Base-by-base conservation (phyloP, 257 asterid species). In the Solanum pinnatisectum region DNA sequence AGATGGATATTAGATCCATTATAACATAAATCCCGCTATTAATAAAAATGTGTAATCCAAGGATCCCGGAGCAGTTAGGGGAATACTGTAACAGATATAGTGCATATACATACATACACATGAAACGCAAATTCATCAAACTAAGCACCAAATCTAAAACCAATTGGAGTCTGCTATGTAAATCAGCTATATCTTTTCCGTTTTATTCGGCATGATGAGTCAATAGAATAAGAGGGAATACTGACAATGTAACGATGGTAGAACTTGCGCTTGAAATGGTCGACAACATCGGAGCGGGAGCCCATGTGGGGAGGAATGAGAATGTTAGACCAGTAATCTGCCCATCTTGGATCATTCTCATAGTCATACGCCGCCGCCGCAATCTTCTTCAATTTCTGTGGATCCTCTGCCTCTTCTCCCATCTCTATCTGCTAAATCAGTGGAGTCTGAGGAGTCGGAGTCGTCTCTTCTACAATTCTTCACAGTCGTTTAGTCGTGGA, bases 261-360 rank as follows among this genome's bases (percentile, higher is more conserved):
- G 95, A 96, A 96, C 92, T 96, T 96, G 91, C 91, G 97, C 93
- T 96, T 95, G 96, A 92, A 96, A 94, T 95, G 98, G 25, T 90
- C 81, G 87, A 92, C 96, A 91, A 95, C 98, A 88, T 95, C 98
- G 91, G 87, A 88, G 84, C 98, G 96, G 88, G 98, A 93, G 68
- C 94, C 95, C 96, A 96, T 91, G 88, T 93, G 94, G 0, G 98
- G 99, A 46, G 99, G 99, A 84, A 96, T 95, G 49, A 96, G 96
- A 52, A 96, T 94, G 90, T 96, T 95, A 83, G 98, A 95, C 98
- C 99, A 96, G 89, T 96, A 96, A 52, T 93, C 98, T 22, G 98
- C 94, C 98, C 98, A 96, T 86, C 93, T 93, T 4, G 98, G 87
- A 90, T 96, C 99, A 88, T 89, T 91, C 3, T 95, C 98, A 92